These are phyloP conservation scores for Diaporthe sp. DNA, from an alignment of 2,329 filamentous ascomycete genomes.

Conservation along the genomic window DNA sequence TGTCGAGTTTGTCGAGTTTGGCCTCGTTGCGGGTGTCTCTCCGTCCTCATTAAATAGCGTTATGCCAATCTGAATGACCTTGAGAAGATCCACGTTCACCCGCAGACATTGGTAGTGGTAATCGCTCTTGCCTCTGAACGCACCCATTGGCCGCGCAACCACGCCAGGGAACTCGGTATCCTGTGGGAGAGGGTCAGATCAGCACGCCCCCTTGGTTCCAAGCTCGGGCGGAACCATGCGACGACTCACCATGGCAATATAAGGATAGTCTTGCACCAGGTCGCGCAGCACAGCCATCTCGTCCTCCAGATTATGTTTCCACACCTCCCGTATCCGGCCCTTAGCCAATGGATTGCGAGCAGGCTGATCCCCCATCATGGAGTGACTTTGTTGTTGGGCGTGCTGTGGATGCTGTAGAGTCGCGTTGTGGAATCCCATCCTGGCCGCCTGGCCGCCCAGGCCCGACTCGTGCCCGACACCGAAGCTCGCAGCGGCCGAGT, in stretches of 20 bases:
- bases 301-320: conserved; percentile 90
- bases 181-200: conserved; percentile 59
- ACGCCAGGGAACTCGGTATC: conserved; percentile 99
- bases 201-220: not conserved
- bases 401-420: conserved; percentile 66
- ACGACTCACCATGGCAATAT: conserved; percentile 91
- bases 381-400: conserved; percentile 51
- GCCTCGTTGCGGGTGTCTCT: conserved; percentile 83
- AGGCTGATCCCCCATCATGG: conserved; percentile 64
- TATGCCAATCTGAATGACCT: conserved; percentile 96
- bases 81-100: conserved; percentile 96
- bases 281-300: conserved; percentile 90
- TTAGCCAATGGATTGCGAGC: conserved; percentile 71
- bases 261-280: conserved; percentile 90
- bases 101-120: conserved; percentile 99
- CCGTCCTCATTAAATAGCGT: conserved; percentile 94
- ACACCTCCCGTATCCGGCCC: conserved; percentile 93
- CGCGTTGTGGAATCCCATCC: conserved; percentile 87
- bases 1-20: conserved; percentile 60
- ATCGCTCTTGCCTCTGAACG: conserved; percentile 94
- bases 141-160: conserved; percentile 93
- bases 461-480: conserved; percentile 76
- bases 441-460: conserved; percentile 86
- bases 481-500: conserved; percentile 61
- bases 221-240: not conserved